Evolutionary conservation across 2,329 filamentous ascomycete species (phyloP), one percentile per base, ranked within the genome.

Genomic region (Mollisiaceae sp.): DNA sequence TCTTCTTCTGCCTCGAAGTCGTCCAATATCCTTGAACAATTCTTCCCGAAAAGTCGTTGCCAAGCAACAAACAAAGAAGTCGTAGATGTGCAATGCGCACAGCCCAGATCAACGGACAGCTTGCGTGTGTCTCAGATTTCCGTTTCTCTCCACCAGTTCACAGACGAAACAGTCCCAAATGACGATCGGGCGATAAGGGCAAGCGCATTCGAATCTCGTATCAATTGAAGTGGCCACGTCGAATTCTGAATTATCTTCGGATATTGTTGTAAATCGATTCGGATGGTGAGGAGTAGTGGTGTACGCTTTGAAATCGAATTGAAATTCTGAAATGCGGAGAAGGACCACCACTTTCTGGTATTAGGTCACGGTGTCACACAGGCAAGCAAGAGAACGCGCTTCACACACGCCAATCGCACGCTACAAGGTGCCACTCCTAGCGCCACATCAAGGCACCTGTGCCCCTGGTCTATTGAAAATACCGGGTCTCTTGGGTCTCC

Each of bases 291-390:
- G 3, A 32, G 27, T 32, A 32, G 27, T 32, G 3, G 27, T 32
- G 27, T 3, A 6, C 12, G 12, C 15, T 41, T 41, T 14, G 38
- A 41, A 41, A 41, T 18, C 38, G 15, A 41, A 41, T 27, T 32
- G 47, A 52, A 32, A 52, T 52, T 32, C 15, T 9, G 24, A 52
- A 52, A 52, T 52, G 47, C 47, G 47, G 47, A 52, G 47, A 52
- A 52, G 27, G 27, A 32, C 27, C 20, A 50, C 20, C 45, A 52
- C 47, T 14, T 18, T 32, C 27, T 32, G 27, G 27, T 6, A 32
- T 6, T 32, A 32, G 27, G 27, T 32, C 27, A n/a, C n/a, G n/a
- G n/a, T n/a, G n/a, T n/a, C n/a, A 32, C 27, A 32, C 39, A 41
- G 12, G 39, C 12, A 41, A 14, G 39, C 39, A 41, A 41, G 18